Conservation (phyloP, 768 basidiomycete genomes). For the Saitozyma podzolica region DNA sequence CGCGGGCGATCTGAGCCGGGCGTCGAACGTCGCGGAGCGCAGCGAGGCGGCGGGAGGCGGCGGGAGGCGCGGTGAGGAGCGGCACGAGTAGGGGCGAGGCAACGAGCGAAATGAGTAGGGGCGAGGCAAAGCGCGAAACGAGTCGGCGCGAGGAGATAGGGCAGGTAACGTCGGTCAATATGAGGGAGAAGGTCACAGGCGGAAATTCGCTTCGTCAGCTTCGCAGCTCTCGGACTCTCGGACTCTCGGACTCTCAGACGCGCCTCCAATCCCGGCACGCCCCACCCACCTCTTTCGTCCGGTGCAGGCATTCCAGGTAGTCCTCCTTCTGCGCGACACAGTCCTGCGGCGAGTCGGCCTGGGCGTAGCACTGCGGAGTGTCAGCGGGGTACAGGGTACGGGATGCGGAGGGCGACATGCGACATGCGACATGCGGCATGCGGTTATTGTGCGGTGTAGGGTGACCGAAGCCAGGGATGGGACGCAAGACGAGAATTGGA, state of each 20-base stretch:
- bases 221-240: background rate
- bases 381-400: slow-evolving; percentile 3
- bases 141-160: background rate
- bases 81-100: background rate
- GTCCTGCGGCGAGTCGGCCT: slow-evolving; percentile 69
- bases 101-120: background rate
- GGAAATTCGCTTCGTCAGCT: no score
- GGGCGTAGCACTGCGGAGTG: slow-evolving; percentile 71
- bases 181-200: no score
- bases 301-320: slow-evolving; percentile 89
- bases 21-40: background rate
- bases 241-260: background rate
- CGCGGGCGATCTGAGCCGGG: slow-evolving; percentile 61
- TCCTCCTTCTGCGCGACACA: slow-evolving; percentile 75
- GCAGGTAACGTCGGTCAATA: no score
- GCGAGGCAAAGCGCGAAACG: background rate
- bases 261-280: background rate
- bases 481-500: no score
- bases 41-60: background rate
- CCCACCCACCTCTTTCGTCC: slow-evolving; percentile 74
- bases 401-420: background rate
- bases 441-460: background rate
- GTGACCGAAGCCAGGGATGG: background rate
- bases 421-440: background rate
- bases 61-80: background rate